phyloP scores from a whole-genome alignment of 2,329 filamentous ascomycete genomes.

The Fusarium nelsonii region DNA sequence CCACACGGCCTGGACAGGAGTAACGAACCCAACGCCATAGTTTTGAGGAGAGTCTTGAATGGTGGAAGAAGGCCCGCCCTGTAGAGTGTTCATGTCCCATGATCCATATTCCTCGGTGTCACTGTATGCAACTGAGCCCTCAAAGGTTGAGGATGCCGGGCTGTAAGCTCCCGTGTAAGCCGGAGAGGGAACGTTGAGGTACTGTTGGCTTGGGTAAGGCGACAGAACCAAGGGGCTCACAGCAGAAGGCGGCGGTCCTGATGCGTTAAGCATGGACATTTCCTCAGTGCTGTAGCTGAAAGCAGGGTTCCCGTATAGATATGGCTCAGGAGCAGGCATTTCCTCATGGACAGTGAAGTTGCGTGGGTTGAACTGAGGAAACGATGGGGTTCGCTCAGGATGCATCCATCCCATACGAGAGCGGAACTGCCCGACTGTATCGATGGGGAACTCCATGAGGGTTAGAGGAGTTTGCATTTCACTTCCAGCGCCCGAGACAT shows the following conservation, averaged over 20 bases:
- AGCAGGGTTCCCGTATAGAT: slow-evolving; percentile 67
- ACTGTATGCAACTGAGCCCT: slow-evolving; percentile 73
- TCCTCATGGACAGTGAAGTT: slow-evolving; percentile 65
- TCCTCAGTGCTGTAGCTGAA: slow-evolving; percentile 76
- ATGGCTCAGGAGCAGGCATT: slow-evolving; percentile 58
- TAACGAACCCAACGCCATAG: slow-evolving; percentile 69
- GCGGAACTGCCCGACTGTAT: slow-evolving; percentile 77
- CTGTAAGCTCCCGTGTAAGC: slow-evolving; percentile 70
- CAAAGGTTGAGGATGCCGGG: slow-evolving; percentile 72
- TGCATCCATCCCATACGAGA: slow-evolving; percentile 75
- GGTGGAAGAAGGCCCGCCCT: slow-evolving; percentile 61
- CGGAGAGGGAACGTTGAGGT: slow-evolving; percentile 73
- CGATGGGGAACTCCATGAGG: slow-evolving; percentile 79
- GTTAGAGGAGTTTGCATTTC: slow-evolving; percentile 71
- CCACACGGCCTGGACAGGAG: slow-evolving; percentile 72
- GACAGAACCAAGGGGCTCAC: slow-evolving; percentile 69
- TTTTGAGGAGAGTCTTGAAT: slow-evolving; percentile 59
- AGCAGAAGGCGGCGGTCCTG: slow-evolving; percentile 58
- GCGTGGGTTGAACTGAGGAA: slow-evolving; percentile 70
- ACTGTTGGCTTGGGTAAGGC: slow-evolving; percentile 66
- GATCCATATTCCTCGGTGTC: slow-evolving; percentile 69
- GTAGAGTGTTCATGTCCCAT: slow-evolving; percentile 60
- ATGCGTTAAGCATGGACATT: slow-evolving; percentile 66
- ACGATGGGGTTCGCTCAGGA: slow-evolving; percentile 69
- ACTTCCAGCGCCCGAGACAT: slow-evolving; percentile 68